These are phyloP conservation scores for Solanum virginianum DNA, from an alignment of 257 asterid species.

Conservation along the genomic window DNA sequence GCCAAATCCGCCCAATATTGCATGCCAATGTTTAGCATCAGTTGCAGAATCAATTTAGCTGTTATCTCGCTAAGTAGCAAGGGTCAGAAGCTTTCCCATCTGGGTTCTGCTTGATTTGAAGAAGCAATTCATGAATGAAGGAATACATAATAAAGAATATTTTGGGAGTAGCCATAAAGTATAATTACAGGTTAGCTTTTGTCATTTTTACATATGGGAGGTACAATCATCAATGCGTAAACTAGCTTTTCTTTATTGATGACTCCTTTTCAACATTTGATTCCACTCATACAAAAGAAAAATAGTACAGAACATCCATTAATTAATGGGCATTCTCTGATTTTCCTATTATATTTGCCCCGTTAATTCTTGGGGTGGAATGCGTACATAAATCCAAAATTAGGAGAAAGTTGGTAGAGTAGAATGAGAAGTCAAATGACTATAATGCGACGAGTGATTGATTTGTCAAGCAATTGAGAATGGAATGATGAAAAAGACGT, in stretches of 20 bases:
- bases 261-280: background rate
- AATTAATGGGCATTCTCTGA: background rate
- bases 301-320: background rate
- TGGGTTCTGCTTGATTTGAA: background rate
- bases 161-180: background rate
- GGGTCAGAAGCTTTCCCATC: background rate
- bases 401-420: too few relatives aligned
- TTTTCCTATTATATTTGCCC: too few relatives aligned
- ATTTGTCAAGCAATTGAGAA: too few relatives aligned
- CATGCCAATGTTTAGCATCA: too few relatives aligned
- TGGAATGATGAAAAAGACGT: too few relatives aligned
- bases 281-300: background rate
- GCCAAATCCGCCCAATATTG: too few relatives aligned
- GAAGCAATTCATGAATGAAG: background rate
- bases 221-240: background rate
- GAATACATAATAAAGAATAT: background rate
- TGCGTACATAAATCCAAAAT: too few relatives aligned
- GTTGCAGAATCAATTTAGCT: too few relatives aligned
- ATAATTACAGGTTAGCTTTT: background rate
- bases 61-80: too few relatives aligned
- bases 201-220: background rate
- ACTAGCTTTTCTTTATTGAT: background rate
- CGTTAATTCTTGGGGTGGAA: too few relatives aligned
- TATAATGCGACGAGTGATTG: too few relatives aligned
- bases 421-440: too few relatives aligned